phyloP scores from a whole-genome alignment of 108 stramenopile genomes.

The Nitzschia sp. region DNA sequence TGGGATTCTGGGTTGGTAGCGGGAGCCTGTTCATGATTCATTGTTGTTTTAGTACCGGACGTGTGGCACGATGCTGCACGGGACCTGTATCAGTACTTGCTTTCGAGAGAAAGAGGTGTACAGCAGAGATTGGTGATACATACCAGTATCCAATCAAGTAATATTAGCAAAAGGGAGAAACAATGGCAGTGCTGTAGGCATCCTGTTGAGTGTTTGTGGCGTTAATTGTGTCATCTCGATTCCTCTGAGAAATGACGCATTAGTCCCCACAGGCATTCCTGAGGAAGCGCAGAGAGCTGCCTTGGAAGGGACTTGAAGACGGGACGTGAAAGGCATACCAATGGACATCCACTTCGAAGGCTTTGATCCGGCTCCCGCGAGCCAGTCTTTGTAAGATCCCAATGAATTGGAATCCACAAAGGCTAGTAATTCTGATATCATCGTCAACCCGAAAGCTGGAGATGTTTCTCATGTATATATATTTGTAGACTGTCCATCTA shows the following conservation, averaged over 20 bases:
- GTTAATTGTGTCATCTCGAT: conserved; percentile 24
- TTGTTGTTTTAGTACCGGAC: no score
- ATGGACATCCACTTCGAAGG: conserved; percentile 1
- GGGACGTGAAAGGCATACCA: no score
- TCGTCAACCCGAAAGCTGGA: neutral
- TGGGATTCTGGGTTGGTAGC: no score
- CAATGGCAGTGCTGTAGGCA: no score
- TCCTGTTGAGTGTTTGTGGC: conserved; percentile 20
- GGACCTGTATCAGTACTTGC: no score
- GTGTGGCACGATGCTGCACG: no score
- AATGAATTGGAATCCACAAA: neutral
- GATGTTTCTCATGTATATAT: neutral
- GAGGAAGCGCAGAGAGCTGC: neutral
- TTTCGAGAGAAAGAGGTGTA: no score
- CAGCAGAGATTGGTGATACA: no score
- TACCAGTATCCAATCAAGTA: no score
- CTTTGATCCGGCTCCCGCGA: conserved; percentile 38
- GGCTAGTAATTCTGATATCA: conserved; percentile 24
- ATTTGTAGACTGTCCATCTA: neutral
- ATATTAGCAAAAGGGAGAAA: no score
- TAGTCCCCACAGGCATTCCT: conserved; percentile 33
- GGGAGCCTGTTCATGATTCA: no score
- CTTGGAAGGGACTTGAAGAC: no score
- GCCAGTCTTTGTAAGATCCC: conserved; percentile 18
- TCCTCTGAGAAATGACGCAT: conserved; percentile 15